These are phyloP conservation scores for Apiotrichum montevideense DNA, from an alignment of 1,284 basidiomycete species.

Conservation along the genomic window DNA sequence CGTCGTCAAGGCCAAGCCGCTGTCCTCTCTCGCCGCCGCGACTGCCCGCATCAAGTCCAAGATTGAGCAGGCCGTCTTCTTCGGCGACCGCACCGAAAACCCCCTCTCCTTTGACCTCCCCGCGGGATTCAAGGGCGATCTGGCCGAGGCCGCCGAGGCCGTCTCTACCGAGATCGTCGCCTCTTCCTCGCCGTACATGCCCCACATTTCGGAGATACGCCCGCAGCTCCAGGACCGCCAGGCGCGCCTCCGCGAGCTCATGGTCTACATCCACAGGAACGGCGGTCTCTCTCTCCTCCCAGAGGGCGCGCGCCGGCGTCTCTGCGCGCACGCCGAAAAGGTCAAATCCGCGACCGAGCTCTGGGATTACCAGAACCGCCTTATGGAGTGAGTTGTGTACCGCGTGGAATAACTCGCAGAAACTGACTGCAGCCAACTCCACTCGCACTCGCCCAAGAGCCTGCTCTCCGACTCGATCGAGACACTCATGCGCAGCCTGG, in stretches of 20 bases:
- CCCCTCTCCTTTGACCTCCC: slow-evolving; percentile 52
- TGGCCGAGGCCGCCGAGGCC: slow-evolving; percentile 49
- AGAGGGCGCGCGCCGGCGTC: slow-evolving; percentile 63
- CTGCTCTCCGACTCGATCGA: slow-evolving; percentile 47
- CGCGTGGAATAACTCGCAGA: no score
- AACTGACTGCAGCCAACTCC: slow-evolving; percentile 25
- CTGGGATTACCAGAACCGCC: slow-evolving; percentile 70
- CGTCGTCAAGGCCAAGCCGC: slow-evolving; percentile 7
- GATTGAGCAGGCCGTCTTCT: slow-evolving; percentile 55
- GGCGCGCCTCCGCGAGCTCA: slow-evolving; percentile 70
- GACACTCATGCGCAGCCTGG: slow-evolving; percentile 29
- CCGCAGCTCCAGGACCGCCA: slow-evolving; percentile 71
- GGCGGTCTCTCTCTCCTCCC: slow-evolving; percentile 72
- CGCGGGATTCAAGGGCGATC: slow-evolving; percentile 47
- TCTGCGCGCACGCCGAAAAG: slow-evolving; percentile 84
- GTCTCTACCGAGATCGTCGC: slow-evolving; percentile 50
- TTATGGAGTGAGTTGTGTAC: slow-evolving; percentile 41
- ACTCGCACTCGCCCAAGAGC: slow-evolving; percentile 31
- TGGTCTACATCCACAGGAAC: slow-evolving; percentile 81
- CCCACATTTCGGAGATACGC: slow-evolving; percentile 70
- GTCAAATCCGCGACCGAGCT: slow-evolving; percentile 73
- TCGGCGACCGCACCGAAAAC: slow-evolving; percentile 50
- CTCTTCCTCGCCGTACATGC: slow-evolving; percentile 60
- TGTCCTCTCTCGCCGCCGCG: slow-evolving; percentile 16
- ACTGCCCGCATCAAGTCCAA: slow-evolving; percentile 48